These are phyloP conservation scores for Mallotus japonicus DNA, from an alignment of 441 rosid species.

Conservation along the genomic window DNA sequence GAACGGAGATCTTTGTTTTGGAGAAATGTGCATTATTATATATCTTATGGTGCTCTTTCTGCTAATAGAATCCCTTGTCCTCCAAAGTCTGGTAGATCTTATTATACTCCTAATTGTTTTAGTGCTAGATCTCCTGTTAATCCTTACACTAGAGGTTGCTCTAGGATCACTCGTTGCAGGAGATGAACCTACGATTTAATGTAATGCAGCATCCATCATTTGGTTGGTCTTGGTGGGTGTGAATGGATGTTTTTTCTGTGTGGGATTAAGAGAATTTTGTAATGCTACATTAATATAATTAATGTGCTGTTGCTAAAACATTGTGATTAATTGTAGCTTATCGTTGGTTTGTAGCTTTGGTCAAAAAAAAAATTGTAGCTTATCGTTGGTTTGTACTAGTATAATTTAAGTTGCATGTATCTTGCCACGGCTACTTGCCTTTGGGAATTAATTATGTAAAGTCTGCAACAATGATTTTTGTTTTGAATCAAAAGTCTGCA, in stretches of 20 bases:
- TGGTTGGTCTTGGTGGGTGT: neutral
- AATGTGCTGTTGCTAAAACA: neutral
- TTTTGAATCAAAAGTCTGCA: too few species aligned
- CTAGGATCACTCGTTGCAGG: slow-evolving; percentile 75
- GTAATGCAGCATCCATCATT: too few species aligned
- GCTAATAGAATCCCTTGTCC: slow-evolving; percentile 89
- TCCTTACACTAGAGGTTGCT: slow-evolving; percentile 77
- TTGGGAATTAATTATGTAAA: too few species aligned
- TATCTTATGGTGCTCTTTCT: slow-evolving; percentile 83
- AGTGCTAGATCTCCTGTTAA: slow-evolving; percentile 58
- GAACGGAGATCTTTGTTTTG: slow-evolving; percentile 71
- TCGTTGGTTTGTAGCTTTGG: too few species aligned
- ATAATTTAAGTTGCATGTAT: neutral
- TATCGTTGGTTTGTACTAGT: neutral
- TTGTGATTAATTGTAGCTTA: neutral
- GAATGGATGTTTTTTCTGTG: neutral
- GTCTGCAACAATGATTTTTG: too few species aligned
- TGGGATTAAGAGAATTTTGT: too few species aligned
- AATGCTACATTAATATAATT: too few species aligned
- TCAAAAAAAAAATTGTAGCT: too few species aligned
- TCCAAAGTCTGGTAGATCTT: slow-evolving; percentile 88
- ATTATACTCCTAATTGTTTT: slow-evolving; percentile 80
- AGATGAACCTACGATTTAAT: slow-evolving; percentile 27
- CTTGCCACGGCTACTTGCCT: too few species aligned
- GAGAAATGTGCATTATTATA: slow-evolving; percentile 59